Evolutionary conservation across 305 asterid genomes (phyloP).

Genomic region (Ajuga reptans): DNA sequence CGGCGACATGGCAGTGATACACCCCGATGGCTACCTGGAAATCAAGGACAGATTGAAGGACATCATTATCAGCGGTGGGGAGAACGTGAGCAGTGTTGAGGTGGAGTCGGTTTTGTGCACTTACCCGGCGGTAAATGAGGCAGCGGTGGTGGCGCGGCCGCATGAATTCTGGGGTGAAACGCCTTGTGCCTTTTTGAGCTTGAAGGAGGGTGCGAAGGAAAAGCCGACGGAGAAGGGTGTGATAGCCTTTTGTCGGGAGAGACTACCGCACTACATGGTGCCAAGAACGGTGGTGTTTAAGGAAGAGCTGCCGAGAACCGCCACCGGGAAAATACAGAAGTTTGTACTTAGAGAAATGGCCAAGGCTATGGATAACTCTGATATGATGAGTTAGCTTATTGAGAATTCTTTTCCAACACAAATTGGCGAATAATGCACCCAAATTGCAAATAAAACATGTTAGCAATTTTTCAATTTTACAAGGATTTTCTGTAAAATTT

Average conservation of each 20-base stretch:
- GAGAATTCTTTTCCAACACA: too few species aligned
- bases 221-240: slow-evolving; percentile 50
- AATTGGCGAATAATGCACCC: too few species aligned
- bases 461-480: too few species aligned
- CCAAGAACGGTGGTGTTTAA: slow-evolving; percentile 60
- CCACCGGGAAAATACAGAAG: slow-evolving; percentile 80
- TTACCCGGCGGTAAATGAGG: slow-evolving; percentile 80
- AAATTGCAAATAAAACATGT: too few species aligned
- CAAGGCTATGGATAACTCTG: slow-evolving; percentile 15
- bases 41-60: slow-evolving; percentile 84
- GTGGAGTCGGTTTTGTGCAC: slow-evolving; percentile 63
- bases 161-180: slow-evolving; percentile 88
- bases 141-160: slow-evolving; percentile 89
- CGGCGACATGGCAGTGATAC: slow-evolving; percentile 86
- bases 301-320: slow-evolving; percentile 73
- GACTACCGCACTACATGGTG: slow-evolving; percentile 66
- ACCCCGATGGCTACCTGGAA: slow-evolving; percentile 77
- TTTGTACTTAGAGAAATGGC: slow-evolving; percentile 58
- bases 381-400: too few species aligned
- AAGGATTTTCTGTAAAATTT: too few species aligned
- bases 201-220: slow-evolving; percentile 38
- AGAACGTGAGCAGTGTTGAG: slow-evolving; percentile 86
- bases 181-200: slow-evolving; percentile 76
- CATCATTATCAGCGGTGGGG: slow-evolving; percentile 78
- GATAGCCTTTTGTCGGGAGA: slow-evolving; percentile 44